Conservation (phyloP, 108 stramenopile species). For the Skeletonema menzelii region DNA sequence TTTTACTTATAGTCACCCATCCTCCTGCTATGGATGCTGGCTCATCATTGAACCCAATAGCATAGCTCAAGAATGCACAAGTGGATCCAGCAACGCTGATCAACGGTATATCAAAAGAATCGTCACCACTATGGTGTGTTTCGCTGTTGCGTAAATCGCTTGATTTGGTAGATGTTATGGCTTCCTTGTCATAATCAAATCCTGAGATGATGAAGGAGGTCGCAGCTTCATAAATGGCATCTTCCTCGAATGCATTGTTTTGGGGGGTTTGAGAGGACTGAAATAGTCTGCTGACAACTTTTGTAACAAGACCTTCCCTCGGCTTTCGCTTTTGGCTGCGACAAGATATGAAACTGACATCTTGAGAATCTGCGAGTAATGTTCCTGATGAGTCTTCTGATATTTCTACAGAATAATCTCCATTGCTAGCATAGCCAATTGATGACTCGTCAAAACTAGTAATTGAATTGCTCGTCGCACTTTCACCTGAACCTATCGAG, state of each 20-base stretch:
- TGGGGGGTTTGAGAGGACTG: neutral
- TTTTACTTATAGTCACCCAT: slow-evolving; percentile 24
- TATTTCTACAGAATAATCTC: neutral
- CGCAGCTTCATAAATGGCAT: slow-evolving; percentile 48
- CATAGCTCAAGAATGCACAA: slow-evolving; percentile 28
- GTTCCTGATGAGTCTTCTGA: slow-evolving; percentile 17
- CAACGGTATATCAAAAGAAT: neutral
- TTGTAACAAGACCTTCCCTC: slow-evolving; percentile 14
- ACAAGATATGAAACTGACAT: slow-evolving; percentile 6
- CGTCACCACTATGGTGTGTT: neutral
- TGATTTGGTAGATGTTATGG: neutral
- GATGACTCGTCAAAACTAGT: slow-evolving; percentile 12
- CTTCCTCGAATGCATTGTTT: slow-evolving; percentile 24
- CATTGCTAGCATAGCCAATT: neutral
- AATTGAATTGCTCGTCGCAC: slow-evolving; percentile 11
- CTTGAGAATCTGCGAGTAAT: slow-evolving; percentile 1
- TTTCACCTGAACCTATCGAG: slow-evolving; percentile 8
- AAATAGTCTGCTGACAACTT: slow-evolving; percentile 13
- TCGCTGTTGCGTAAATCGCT: neutral
- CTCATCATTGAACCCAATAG: slow-evolving; percentile 4
- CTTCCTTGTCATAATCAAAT: slow-evolving; percentile 22
- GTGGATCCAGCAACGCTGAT: slow-evolving; percentile 36
- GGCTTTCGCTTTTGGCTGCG: slow-evolving; percentile 4
- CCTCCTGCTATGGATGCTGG: slow-evolving; percentile 5
- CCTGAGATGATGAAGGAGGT: slow-evolving; percentile 47